phyloP scores from a whole-genome alignment of 208 protist genomes.

The Leptomonas pyrrhocoris region DNA sequence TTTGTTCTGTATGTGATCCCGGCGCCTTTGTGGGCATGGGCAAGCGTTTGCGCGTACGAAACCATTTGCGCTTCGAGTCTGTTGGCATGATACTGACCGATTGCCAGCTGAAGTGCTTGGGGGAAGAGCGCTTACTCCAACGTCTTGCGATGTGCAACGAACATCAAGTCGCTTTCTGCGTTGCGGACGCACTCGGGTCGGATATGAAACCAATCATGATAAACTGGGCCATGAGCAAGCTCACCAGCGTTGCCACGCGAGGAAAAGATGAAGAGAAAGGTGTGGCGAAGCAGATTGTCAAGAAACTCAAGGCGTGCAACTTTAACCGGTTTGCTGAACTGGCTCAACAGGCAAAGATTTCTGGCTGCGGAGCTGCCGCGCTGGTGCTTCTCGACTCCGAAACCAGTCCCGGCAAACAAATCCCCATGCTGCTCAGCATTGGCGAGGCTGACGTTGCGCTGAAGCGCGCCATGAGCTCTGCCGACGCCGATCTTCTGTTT shows the following conservation, averaged over 20 bases:
- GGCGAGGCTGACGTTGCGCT: constrained; percentile 69
- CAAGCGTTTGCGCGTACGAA: constrained; percentile 87
- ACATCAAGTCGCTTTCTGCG: constrained; percentile 89
- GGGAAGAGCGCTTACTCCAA: constrained; percentile 70
- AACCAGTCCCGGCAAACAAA: constrained; percentile 43
- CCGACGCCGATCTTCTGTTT: constrained; percentile 71
- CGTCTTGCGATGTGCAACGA: constrained; percentile 75
- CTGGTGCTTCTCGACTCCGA: constrained; percentile 67
- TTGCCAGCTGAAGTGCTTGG: constrained; percentile 70
- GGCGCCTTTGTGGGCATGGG: constrained; percentile 82
- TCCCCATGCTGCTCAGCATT: constrained; percentile 74
- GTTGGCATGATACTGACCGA: constrained; percentile 91
- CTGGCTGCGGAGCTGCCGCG: constrained; percentile 53
- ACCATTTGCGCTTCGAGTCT: constrained; percentile 66
- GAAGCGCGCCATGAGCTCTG: constrained; percentile 42
- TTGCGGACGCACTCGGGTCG: constrained; percentile 70
- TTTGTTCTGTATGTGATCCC: constrained; percentile 83
- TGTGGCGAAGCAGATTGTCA: constrained; percentile 46
- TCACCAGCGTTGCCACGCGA: constrained; percentile 35
- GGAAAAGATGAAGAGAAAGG: constrained; percentile 35
- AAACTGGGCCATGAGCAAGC: constrained; percentile 94
- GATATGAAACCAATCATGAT: constrained; percentile 80
- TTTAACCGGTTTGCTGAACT: constrained; percentile 64
- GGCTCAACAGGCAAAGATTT: constrained; percentile 50
- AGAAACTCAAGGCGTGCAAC: constrained; percentile 49